Evolutionary conservation across 78 protist genomes (phyloP).

Genomic region (Neovahlkampfia damariscottae): DNA sequence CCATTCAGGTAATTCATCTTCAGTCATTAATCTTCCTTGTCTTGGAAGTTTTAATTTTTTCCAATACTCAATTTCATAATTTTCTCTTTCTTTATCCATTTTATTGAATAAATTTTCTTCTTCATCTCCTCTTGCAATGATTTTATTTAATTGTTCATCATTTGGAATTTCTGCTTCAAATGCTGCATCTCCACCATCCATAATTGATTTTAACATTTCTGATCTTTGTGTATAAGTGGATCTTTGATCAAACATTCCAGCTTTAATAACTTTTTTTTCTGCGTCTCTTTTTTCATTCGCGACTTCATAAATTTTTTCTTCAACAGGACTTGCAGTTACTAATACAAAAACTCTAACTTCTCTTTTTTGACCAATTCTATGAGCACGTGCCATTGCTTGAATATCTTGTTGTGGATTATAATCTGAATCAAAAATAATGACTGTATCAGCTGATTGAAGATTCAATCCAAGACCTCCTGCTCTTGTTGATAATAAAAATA

Average conservation of each 20-base stretch:
- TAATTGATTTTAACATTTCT: neutral
- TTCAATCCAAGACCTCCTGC: slow-evolving; percentile 18
- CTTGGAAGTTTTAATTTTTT: too few species aligned
- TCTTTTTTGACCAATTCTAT: slow-evolving; percentile 76
- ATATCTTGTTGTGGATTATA: slow-evolving; percentile 54
- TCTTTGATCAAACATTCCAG: too few species aligned
- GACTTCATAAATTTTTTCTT: slow-evolving; percentile 67
- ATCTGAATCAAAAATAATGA: slow-evolving; percentile 40
- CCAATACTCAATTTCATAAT: neutral
- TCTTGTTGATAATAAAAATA: slow-evolving; percentile 21
- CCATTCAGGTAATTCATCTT: neutral
- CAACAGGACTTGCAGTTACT: slow-evolving; percentile 51
- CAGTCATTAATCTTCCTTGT: neutral
- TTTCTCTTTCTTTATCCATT: neutral
- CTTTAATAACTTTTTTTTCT: slow-evolving; percentile 36
- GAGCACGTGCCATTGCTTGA: slow-evolving; percentile 79
- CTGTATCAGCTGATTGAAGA: slow-evolving; percentile 31
- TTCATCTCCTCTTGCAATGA: slow-evolving; percentile 6
- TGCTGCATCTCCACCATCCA: too few species aligned
- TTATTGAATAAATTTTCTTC: neutral
- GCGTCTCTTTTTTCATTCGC: slow-evolving; percentile 65
- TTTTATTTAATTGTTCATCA: slow-evolving; percentile 19
- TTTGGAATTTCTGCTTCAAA: neutral
- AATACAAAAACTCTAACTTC: slow-evolving; percentile 72
- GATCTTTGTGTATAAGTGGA: too few species aligned